Percentiles rank a stretch among this genome's conserved stretches.
Evolutionary conservation across 192 early-diverging fungal genomes (phyloP).

Genomic region (Funneliformis geosporum): DNA sequence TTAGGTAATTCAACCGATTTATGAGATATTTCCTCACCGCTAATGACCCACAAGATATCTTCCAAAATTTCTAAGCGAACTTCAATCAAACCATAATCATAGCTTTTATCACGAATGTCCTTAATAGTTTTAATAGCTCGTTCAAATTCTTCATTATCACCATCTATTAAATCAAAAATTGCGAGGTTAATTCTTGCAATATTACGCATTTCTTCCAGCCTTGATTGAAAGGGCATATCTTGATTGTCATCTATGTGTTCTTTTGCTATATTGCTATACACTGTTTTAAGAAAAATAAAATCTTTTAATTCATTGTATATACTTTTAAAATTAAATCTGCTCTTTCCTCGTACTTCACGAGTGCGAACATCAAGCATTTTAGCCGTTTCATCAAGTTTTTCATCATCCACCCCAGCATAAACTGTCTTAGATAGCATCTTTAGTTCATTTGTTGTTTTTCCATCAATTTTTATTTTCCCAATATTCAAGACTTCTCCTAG

Average conservation of each 20-base stretch:
- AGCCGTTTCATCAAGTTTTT: not conserved
- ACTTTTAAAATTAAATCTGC: not conserved
- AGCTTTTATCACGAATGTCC: not conserved
- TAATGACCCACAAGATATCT: conserved; percentile 11
- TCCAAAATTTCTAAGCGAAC: conserved; percentile 4
- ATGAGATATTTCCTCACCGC: not conserved
- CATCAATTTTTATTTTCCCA: not conserved
- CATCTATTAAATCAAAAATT: not conserved
- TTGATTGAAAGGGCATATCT: conserved; percentile 2
- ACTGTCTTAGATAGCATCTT: not conserved
- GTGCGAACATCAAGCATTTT: not conserved
- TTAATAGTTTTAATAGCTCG: not conserved
- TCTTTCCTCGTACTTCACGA: not conserved
- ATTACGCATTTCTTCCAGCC: conserved; percentile 4
- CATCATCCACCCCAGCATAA: not conserved
- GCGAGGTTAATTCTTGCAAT: conserved; percentile 4
- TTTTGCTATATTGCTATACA: not conserved
- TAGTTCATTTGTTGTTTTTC: not conserved
- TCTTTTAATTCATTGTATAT: not conserved
- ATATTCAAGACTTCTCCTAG: conserved; percentile 1
- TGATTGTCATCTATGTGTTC: not conserved
- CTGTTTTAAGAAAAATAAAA: not conserved
- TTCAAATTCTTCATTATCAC: not conserved
- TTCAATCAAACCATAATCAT: not conserved
- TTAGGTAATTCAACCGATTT: too few relatives aligned